Conservation (phyloP, 78 protist genomes). For the Protostelium mycophagum region DNA sequence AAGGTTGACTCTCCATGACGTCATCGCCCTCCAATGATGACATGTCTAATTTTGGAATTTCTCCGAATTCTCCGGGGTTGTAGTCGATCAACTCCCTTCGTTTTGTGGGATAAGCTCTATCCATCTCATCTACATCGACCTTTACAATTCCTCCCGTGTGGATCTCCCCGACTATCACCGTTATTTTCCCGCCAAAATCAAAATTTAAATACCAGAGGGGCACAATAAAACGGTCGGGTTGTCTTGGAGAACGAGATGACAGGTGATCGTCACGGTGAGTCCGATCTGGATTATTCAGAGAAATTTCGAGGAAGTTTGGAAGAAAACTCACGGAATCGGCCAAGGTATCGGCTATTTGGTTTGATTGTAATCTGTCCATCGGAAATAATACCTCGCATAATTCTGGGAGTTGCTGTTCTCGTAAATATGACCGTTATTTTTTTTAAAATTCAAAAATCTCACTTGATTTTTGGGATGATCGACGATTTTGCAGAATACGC, state of each 20-base stretch:
- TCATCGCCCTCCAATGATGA: background rate
- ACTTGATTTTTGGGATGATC: background rate
- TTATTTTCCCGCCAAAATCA: background rate
- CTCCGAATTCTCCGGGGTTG: background rate
- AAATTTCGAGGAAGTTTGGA: background rate
- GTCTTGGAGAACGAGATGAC: background rate
- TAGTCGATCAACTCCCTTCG: background rate
- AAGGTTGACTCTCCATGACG: background rate
- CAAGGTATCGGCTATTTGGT: background rate
- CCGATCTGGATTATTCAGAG: no score
- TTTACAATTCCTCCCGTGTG: background rate
- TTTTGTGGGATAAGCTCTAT: background rate
- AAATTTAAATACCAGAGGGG: background rate
- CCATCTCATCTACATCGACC: background rate
- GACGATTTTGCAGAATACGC: background rate
- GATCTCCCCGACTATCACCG: background rate
- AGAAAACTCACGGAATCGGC: background rate
- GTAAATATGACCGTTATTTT: background rate
- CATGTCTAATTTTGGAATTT: background rate
- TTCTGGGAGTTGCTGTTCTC: background rate
- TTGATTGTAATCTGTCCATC: background rate
- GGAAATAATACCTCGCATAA: background rate
- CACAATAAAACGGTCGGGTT: background rate
- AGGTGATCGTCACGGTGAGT: background rate
- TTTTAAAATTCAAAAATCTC: no score